These are phyloP conservation scores for Xerocomellus intermedius DNA, from an alignment of 768 basidiomycete genomes.

Conservation along the genomic window DNA sequence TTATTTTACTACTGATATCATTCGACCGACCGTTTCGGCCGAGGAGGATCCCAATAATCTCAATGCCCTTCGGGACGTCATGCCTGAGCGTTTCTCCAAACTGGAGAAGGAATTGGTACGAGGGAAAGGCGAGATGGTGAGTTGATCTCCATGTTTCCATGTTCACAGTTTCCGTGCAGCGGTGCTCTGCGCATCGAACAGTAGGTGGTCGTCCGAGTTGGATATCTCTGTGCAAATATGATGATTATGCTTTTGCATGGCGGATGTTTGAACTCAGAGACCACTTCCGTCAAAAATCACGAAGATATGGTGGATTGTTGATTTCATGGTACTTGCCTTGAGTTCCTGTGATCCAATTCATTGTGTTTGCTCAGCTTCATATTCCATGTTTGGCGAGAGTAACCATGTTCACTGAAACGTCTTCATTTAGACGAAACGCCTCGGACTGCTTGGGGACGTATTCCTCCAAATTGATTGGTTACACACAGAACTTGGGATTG, in stretches of 20 bases:
- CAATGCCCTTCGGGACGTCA: constrained; percentile 61
- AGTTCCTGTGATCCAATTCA: not conserved
- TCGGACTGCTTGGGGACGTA: constrained; percentile 57
- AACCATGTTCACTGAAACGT: not conserved
- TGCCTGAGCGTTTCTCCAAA: constrained; percentile 74
- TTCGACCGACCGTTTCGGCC: constrained; percentile 44
- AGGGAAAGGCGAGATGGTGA: constrained; percentile 83
- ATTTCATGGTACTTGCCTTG: not conserved
- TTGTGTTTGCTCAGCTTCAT: not conserved
- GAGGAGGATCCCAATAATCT: constrained; percentile 41
- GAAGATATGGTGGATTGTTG: not conserved
- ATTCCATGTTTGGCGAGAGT: not conserved
- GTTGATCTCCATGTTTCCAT: constrained; percentile 25
- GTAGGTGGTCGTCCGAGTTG: not conserved
- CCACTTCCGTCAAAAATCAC: not conserved
- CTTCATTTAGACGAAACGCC: constrained; percentile 57
- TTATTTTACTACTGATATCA: constrained; percentile 57
- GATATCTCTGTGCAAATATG: not conserved
- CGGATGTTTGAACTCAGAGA: not conserved
- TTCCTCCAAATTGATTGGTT: constrained; percentile 82
- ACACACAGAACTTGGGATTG: constrained; percentile 76
- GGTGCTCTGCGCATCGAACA: not conserved
- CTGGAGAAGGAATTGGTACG: constrained; percentile 83
- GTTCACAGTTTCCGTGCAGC: not conserved
- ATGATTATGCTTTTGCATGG: not conserved